These are phyloP conservation scores for Neurospora crassa DNA, from an alignment of 2,329 filamentous ascomycete genomes.

Conservation along the genomic window DNA sequence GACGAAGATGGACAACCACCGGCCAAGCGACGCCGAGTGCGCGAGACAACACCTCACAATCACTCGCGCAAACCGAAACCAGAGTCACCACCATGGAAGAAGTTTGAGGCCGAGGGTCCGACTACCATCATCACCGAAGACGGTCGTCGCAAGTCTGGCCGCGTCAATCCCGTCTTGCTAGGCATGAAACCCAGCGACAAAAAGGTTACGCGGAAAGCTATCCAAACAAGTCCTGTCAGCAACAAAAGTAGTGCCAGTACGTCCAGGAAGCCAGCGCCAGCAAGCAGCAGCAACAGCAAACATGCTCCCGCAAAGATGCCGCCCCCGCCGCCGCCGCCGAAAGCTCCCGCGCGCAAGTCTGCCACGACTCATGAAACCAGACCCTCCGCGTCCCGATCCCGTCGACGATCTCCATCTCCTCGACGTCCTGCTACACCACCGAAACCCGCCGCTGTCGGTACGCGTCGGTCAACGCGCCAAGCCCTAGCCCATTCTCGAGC, in stretches of 20 bases:
- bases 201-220: conserved; percentile 39
- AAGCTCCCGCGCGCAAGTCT: conserved; percentile 11
- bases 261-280: conserved; percentile 11
- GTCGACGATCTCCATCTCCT: conserved; percentile 33
- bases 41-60: conserved; percentile 27
- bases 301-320: conserved; percentile 18
- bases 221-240: conserved; percentile 27
- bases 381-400: conserved; percentile 20
- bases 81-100: conserved; percentile 90
- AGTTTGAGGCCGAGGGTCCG: conserved; percentile 71
- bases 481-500: conserved; percentile 22
- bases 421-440: conserved; percentile 25
- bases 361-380: conserved; percentile 14
- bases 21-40: conserved; percentile 56
- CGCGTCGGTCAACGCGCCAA: conserved; percentile 33
- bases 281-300: conserved; percentile 23
- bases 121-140: conserved; percentile 72
- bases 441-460: conserved; percentile 32
- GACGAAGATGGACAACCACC: conserved; percentile 38
- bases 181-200: conserved; percentile 43
- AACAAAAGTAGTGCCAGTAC: conserved; percentile 13
- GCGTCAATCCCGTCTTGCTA: conserved; percentile 48
- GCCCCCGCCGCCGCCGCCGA: conserved; percentile 6
- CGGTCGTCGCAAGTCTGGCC: conserved; percentile 59
- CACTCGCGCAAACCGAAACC: conserved; percentile 36